A percentile compares a stretch with the other conserved stretches of the same genome.
phyloP scores from a whole-genome alignment of 495 filamentous ascomycete species.

The Cercophora newfieldiana region DNA sequence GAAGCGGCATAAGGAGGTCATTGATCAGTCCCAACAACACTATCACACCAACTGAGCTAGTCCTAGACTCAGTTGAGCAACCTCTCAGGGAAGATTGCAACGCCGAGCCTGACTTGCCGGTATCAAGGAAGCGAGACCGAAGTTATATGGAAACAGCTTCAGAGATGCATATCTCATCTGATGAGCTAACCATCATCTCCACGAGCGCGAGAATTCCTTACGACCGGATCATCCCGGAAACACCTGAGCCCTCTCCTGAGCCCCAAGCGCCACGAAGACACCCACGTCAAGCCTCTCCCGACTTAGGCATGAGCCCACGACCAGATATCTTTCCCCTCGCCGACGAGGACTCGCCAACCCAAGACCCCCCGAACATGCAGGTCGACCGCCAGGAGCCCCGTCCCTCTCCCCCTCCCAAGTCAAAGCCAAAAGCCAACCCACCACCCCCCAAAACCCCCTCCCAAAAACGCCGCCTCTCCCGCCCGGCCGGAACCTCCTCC shows the following conservation, averaged over 20 bases:
- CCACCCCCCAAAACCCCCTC: constrained; percentile 2
- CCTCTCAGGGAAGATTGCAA: background rate
- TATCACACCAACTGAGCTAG: background rate
- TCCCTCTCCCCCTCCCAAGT: too few species aligned
- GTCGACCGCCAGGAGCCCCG: background rate
- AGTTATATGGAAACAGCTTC: background rate
- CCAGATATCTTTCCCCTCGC: background rate
- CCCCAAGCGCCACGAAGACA: background rate
- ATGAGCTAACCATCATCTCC: background rate
- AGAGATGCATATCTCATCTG: too few species aligned
- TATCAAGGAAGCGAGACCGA: background rate
- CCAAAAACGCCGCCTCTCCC: background rate
- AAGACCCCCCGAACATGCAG: background rate
- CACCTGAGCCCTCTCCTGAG: constrained; percentile 2
- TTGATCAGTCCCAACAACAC: background rate
- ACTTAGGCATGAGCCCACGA: background rate
- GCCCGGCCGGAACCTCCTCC: constrained; percentile 6
- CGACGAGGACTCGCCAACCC: background rate
- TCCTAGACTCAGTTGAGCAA: background rate
- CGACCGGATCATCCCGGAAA: constrained; percentile 6
- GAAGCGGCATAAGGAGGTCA: background rate
- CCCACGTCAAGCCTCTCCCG: background rate
- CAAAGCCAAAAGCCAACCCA: background rate
- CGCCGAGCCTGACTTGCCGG: background rate
- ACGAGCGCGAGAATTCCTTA: background rate